Percentiles rank a stretch among this genome's conserved stretches.
Conservation (phyloP, 345 rosid genomes). For the Geranium rotundifolium region DNA sequence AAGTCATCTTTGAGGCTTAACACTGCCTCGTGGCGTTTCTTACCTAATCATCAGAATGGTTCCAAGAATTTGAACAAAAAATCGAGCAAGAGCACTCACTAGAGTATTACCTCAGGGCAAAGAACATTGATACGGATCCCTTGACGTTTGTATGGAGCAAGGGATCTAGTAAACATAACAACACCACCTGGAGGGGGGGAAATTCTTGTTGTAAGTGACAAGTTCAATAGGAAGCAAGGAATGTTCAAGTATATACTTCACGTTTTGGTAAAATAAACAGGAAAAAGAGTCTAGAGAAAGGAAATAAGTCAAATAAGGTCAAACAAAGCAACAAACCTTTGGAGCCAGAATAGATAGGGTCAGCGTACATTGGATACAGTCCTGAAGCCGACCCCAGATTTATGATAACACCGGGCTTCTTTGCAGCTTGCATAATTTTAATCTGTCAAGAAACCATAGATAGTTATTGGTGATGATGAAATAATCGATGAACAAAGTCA, state of each 20-base stretch:
- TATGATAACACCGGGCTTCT: conserved; percentile 83
- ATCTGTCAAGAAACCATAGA: conserved; percentile 38
- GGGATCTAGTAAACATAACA: conserved; percentile 77
- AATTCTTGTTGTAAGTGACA: no score
- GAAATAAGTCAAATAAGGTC: neutral
- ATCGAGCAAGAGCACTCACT: neutral
- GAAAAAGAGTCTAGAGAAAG: no score
- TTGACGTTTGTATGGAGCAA: conserved; percentile 34
- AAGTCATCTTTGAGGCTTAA: no score
- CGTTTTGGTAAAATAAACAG: no score
- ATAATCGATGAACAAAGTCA: neutral
- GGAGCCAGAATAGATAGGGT: conserved; percentile 64
- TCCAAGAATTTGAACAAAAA: no score
- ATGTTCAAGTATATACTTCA: neutral
- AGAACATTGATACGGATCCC: conserved; percentile 91
- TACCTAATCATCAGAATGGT: no score
- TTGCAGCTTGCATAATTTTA: conserved; percentile 50
- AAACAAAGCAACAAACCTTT: conserved; percentile 46
- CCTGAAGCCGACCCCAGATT: conserved; percentile 84
- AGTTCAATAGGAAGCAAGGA: no score
- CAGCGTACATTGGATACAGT: conserved; percentile 55
- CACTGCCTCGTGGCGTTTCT: no score
- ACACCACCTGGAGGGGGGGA: conserved; percentile 29
- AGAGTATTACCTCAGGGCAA: conserved; percentile 76
- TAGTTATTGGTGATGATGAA: conserved; percentile 11